A percentile compares a stretch with the other conserved stretches of the same genome.
Conservation (phyloP, 192 early-diverging fungal genomes). For the Chytriomyces hyalinus region DNA sequence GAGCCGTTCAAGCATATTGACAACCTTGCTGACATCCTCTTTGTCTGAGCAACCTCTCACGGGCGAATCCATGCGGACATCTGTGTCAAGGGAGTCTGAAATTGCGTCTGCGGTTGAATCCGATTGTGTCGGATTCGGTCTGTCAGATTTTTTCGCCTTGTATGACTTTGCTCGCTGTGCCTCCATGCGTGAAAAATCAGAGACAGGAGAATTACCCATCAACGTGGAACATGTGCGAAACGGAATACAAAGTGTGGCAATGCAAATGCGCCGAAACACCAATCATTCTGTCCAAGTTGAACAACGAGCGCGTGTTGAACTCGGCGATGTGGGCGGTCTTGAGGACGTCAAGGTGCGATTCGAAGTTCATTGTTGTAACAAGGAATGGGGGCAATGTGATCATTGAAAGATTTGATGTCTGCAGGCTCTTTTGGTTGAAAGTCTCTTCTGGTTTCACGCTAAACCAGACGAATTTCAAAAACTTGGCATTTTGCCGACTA, state of each 20-base stretch:
- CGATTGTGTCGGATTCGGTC: not conserved
- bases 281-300: constrained; percentile 38
- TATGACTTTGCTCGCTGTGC: not conserved
- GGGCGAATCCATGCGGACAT: too few relatives aligned
- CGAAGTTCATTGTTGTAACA: not conserved
- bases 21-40: too few relatives aligned
- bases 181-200: not conserved
- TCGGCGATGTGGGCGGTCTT: constrained; percentile 85
- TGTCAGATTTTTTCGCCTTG: not conserved
- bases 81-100: too few relatives aligned
- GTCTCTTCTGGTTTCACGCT: constrained; percentile 78
- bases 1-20: too few relatives aligned
- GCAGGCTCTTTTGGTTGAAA: constrained; percentile 71
- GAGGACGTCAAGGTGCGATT: constrained; percentile 65
- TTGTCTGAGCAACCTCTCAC: too few relatives aligned
- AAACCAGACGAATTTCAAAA: constrained; percentile 65
- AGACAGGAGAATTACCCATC: not conserved
- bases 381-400: not conserved
- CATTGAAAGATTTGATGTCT: constrained; percentile 14
- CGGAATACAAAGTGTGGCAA: not conserved
- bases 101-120: too few relatives aligned
- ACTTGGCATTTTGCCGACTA: constrained; percentile 75
- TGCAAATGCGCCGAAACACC: not conserved
- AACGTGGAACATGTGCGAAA: not conserved
- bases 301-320: constrained; percentile 59